Evolutionary conservation across 2,329 filamentous ascomycete genomes (phyloP).

Genomic region (Penicillium brasilianum): DNA sequence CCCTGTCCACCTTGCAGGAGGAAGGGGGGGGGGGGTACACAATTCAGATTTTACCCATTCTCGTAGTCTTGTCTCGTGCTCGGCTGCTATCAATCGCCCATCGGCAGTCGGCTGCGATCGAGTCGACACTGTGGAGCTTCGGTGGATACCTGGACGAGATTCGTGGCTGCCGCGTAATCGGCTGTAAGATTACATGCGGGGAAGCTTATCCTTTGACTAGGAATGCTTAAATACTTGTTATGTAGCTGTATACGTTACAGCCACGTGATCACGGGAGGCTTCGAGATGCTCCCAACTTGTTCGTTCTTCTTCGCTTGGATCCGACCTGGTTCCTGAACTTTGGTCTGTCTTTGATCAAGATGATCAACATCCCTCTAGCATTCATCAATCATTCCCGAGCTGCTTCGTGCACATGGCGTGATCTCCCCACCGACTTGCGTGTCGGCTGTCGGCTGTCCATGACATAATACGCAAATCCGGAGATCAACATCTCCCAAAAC

Average conservation of each 20-base stretch:
- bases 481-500: slow-evolving; percentile 12
- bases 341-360: background rate
- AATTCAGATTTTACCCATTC: too few relatives aligned
- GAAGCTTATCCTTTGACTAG: slow-evolving; percentile 8
- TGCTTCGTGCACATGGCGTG: slow-evolving; percentile 14
- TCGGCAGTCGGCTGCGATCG: slow-evolving; percentile 16
- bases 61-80: slow-evolving; percentile 3
- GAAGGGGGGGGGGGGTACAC: too few relatives aligned
- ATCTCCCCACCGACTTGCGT: slow-evolving; percentile 14
- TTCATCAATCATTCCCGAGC: background rate
- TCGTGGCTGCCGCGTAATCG: slow-evolving; percentile 9
- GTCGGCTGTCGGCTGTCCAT: slow-evolving; percentile 28
- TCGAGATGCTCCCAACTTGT: background rate
- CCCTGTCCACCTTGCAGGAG: background rate
- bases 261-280: background rate
- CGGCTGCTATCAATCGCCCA: slow-evolving; percentile 7
- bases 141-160: background rate
- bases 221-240: background rate
- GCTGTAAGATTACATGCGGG: slow-evolving; percentile 23
- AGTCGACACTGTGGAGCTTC: slow-evolving; percentile 6
- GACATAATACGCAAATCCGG: slow-evolving; percentile 22
- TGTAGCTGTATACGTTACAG: background rate
- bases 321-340: background rate
- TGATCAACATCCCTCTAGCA: background rate
- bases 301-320: background rate